These are phyloP conservation scores for Secale cereale DNA, from an alignment of 176 grass and related monocot species.

Conservation along the genomic window DNA sequence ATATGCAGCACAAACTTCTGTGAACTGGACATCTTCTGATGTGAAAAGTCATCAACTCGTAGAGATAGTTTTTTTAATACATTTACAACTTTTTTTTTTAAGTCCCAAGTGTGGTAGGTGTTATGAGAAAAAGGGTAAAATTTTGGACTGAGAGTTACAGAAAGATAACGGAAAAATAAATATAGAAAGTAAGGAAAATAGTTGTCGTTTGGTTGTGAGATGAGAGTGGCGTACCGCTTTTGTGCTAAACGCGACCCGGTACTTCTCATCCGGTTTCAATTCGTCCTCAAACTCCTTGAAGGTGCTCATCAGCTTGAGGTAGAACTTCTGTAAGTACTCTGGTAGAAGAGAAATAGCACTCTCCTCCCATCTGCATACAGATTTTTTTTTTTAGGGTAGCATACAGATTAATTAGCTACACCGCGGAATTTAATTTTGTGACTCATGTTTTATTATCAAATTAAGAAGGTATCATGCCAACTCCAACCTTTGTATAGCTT, in stretches of 20 bases:
- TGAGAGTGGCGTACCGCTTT: conserved; percentile 14
- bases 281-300: conserved; percentile 26
- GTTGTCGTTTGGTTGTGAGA: neutral
- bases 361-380: conserved; percentile 31
- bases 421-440: neutral
- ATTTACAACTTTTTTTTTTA: neutral
- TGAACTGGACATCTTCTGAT: neutral
- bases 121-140: neutral
- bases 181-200: neutral
- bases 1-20: neutral
- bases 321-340: conserved; percentile 30
- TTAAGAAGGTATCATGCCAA: neutral
- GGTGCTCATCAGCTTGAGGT: neutral
- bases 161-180: neutral
- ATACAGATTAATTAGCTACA: neutral
- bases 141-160: neutral
- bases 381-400: too few species aligned
- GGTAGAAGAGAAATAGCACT: conserved; percentile 15
- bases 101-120: neutral
- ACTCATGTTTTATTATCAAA: neutral
- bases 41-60: neutral
- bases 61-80: neutral
- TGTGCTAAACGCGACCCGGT: neutral
- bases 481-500: conserved; percentile 43
- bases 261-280: conserved; percentile 16